Base-by-base conservation (phyloP, 2,329 filamentous ascomycete species). In the Paradendryphiella salina region DNA sequence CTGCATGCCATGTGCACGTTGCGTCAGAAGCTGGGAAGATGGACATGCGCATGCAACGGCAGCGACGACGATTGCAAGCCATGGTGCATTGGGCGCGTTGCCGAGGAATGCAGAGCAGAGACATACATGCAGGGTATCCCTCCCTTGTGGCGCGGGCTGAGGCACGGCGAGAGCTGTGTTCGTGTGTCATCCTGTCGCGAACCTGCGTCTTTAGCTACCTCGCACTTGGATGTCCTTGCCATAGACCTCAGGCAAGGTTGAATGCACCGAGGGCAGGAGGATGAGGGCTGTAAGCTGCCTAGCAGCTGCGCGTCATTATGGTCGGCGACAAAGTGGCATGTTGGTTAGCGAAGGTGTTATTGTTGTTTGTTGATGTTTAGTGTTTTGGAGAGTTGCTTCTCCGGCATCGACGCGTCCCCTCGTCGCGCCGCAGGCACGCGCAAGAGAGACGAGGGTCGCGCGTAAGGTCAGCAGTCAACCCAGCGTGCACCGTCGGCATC, bases 71-170 rank as follows among this genome's bases (percentile, higher is more conserved):
- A 26, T 26, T 9, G 23, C 23, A 26, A 10, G 23, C 23, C 23
- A 26, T 26, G 23, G 8, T 9, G 23, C 23, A 26, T 26, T 35
- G 15, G 15, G 28, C 11, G 11, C 33, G 44, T 26, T 26, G 45
- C 46, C 54, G 57, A 60, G 52, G 50, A 52, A 45, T 42, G 35
- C 39, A 43, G 17, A 38, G 39, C 5, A 36, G 15, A 20, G 10
- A 21, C 33, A 14, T 26, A 18, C 29, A 52, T 61, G 59, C 60
- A 63, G 57, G 59, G 59, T 55, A 49, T 9, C 39, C 40, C 49
- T 50, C 47, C 54, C 57, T 59, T 60, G 46, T 54, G 54, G 59
- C 49, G 35, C 33, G 14, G 46, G 54, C 55, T 61, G 56, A 60
- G 59, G 62, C 57, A 57, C 29, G 44, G 34, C 42, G 43, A 51